phyloP scores from a whole-genome alignment of 2,329 filamentous ascomycete species.

The Alternaria sp. region DNA sequence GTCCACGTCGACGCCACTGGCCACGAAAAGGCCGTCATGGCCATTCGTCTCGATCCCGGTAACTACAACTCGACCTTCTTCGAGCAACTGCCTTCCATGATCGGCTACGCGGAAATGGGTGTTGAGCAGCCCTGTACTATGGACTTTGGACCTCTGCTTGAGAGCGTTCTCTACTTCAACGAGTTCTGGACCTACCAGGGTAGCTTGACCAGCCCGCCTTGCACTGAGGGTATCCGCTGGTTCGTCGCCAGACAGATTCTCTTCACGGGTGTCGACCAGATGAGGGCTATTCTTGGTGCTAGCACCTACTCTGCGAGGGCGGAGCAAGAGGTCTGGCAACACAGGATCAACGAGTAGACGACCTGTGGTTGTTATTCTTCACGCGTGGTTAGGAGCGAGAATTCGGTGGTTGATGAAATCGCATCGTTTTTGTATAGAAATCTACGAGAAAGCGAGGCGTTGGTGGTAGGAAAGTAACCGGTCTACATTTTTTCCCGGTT shows the following conservation, averaged over 20 bases:
- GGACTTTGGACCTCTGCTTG: conserved; percentile 46
- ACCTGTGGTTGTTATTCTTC: background rate
- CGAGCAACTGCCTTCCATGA: conserved; percentile 53
- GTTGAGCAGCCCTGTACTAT: conserved; percentile 32
- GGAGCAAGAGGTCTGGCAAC: conserved; percentile 57
- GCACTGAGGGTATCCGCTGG: conserved; percentile 57
- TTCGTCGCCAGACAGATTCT: conserved; percentile 55
- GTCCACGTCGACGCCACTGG: conserved; percentile 57
- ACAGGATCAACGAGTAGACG: conserved; percentile 53
- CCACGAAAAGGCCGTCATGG: conserved; percentile 56
- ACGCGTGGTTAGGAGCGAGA: background rate
- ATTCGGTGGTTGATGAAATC: background rate
- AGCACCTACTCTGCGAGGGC: conserved; percentile 56
- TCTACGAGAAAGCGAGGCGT: background rate
- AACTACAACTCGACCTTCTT: conserved; percentile 52
- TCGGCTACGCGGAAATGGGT: conserved; percentile 50
- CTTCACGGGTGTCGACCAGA: conserved; percentile 57
- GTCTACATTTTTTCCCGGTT: background rate
- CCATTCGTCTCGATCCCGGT: conserved; percentile 57
- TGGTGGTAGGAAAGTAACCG: background rate
- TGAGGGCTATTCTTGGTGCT: conserved; percentile 56
- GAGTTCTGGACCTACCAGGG: conserved; percentile 61
- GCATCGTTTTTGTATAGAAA: background rate
- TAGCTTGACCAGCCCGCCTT: conserved; percentile 59
- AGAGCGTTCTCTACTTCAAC: conserved; percentile 51